Evolutionary conservation across 1,284 basidiomycete genomes (phyloP).

Genomic region (Moesziomyces globuligerus): DNA sequence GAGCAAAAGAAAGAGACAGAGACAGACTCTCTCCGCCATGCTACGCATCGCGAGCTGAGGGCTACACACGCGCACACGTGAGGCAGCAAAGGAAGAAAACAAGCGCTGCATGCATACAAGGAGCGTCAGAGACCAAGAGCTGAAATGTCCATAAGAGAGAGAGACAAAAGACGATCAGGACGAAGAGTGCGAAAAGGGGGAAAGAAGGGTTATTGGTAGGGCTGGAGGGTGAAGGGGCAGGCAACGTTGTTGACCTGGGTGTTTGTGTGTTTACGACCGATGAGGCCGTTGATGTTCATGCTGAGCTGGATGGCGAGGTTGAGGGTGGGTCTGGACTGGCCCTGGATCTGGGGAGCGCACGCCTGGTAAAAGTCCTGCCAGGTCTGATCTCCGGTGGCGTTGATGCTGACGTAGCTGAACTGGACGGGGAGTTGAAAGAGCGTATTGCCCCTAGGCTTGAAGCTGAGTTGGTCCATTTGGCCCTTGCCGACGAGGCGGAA

Average conservation of each 20-base stretch:
- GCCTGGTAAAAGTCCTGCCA: constrained; percentile 49
- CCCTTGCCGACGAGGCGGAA: constrained; percentile 46
- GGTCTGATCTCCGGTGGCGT: constrained; percentile 53
- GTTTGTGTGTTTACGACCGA: constrained; percentile 47
- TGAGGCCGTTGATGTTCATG: constrained; percentile 48
- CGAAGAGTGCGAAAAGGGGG: too few relatives aligned
- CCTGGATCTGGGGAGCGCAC: constrained; percentile 43
- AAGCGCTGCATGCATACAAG: too few relatives aligned
- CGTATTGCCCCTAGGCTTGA: constrained; percentile 36
- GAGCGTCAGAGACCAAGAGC: too few relatives aligned
- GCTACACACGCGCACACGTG: not conserved
- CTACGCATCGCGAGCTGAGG: too few relatives aligned
- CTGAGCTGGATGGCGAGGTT: constrained; percentile 45
- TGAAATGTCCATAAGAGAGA: constrained; percentile 27
- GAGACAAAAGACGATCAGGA: too few relatives aligned
- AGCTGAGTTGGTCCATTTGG: constrained; percentile 10
- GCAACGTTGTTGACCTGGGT: constrained; percentile 38
- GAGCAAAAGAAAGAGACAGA: not conserved
- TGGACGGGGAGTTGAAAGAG: constrained; percentile 52
- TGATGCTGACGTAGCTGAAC: constrained; percentile 50
- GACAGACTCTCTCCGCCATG: too few relatives aligned
- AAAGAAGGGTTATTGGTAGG: constrained; percentile 15
- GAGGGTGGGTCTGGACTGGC: constrained; percentile 31
- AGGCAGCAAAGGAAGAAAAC: not conserved
- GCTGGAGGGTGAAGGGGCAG: constrained; percentile 50